A percentile compares a stretch with the other conserved stretches of the same genome.
Conservation (phyloP, 164 flowering plant species). For the Berberis vulgaris region DNA sequence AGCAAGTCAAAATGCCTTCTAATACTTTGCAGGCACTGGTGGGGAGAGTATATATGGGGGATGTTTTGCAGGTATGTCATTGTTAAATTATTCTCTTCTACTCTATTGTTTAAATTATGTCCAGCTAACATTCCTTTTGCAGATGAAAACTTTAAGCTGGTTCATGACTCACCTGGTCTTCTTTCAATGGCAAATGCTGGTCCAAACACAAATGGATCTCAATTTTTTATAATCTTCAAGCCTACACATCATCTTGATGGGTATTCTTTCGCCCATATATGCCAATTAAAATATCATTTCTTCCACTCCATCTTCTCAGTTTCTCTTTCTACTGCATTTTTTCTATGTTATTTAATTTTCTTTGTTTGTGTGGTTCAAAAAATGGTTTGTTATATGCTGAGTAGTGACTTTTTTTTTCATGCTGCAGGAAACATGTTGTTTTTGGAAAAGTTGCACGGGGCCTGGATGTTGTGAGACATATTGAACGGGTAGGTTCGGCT, state of each 20-base stretch:
- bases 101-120: neutral
- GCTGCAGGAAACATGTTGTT: conserved; percentile 69
- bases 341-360: no score
- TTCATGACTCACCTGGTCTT: conserved; percentile 77
- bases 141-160: conserved; percentile 75
- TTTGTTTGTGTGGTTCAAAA: no score
- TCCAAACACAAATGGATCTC: conserved; percentile 71
- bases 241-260: conserved; percentile 78
- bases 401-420: conserved; percentile 2
- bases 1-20: conserved; percentile 6
- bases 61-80: conserved; percentile 64
- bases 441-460: conserved; percentile 91
- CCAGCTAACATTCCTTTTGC: conserved; percentile 12
- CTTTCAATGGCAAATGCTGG: conserved; percentile 86
- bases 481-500: conserved; percentile 70
- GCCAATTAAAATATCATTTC: neutral
- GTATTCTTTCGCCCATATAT: conserved; percentile 14
- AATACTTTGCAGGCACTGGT: conserved; percentile 53
- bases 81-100: neutral
- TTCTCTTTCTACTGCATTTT: no score
- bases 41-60: conserved; percentile 91
- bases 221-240: conserved; percentile 67
- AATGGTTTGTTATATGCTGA: neutral
- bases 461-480: conserved; percentile 50
- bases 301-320: no score